Percentiles rank a stretch among this genome's conserved stretches.
phyloP scores from a whole-genome alignment of 139 green algal genomes.

The Haematococcus sp. region DNA sequence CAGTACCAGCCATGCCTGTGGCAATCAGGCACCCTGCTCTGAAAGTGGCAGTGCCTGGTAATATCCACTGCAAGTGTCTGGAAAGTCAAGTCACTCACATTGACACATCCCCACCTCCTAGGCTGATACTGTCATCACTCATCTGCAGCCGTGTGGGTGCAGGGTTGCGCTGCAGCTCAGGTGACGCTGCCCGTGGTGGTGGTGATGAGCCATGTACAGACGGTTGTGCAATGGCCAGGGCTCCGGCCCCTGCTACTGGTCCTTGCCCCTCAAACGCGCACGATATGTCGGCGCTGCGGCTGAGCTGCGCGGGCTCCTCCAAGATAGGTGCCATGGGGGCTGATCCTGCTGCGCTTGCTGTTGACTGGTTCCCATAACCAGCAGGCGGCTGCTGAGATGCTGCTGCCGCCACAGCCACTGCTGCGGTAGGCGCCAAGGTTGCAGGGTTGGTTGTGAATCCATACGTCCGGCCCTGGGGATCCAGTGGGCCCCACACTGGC shows the following conservation, averaged over 20 bases:
- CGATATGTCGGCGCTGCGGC: not conserved
- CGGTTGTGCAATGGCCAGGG: not conserved
- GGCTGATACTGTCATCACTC: slow-evolving; percentile 5
- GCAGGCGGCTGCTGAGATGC: not conserved
- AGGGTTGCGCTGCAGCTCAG: not conserved
- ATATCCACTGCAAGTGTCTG: no score
- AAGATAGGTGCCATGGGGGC: not conserved
- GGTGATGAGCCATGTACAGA: not conserved
- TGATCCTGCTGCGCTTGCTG: no score
- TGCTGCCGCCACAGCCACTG: not conserved
- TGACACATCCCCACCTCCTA: slow-evolving; percentile 3
- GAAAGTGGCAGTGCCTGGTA: no score
- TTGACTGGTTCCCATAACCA: no score
- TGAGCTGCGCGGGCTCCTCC: not conserved
- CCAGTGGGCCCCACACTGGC: slow-evolving; percentile 54
- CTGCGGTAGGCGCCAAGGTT: not conserved
- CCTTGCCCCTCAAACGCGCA: not conserved
- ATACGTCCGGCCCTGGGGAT: slow-evolving; percentile 19
- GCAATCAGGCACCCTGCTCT: no score
- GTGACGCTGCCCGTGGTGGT: no score
- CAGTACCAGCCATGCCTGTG: no score
- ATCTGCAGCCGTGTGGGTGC: not conserved
- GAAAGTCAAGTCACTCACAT: no score
- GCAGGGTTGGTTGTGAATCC: slow-evolving; percentile 8
- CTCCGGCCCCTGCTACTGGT: not conserved